Evolutionary conservation across 2,329 filamentous ascomycete genomes (phyloP), one percentile per base, ranked within the genome.

Genomic region (Xylariaceae sp.): DNA sequence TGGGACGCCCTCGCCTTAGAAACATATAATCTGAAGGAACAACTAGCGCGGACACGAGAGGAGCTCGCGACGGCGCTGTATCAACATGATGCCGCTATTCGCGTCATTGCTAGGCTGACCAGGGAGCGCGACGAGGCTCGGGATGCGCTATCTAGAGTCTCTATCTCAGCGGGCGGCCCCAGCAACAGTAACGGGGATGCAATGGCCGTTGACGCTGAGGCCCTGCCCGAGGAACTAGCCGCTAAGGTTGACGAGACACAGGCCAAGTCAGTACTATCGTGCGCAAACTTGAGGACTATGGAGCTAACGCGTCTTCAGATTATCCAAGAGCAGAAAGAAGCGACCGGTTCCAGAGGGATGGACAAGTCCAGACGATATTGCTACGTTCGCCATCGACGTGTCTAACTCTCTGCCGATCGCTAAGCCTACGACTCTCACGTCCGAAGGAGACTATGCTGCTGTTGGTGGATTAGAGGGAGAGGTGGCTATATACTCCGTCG

Each of bases 1-100:
- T 99, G 94, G 94, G 94, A 99, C 71, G 88, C 92, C 7, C 77
- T 97, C 37, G 91, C 93, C 10, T 79, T 97, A 29, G 94, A 99
- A 76, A 90, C 91, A 44, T 97, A 92, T 72, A 94, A 91, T 63
- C 77, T 97, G 55, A 88, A 90, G 75, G 90, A 97, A 72, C 91
- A 96, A 70, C 80, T 99, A 58, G 82, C 88, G 45, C 90, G 96
- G 70, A 96, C 92, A 35, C 82, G 93, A 61, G 92, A 97, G 75
- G 94, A 99, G 77, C 84, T 99, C 51, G 91, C 91, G 51, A 94
- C 91, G 1, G 91, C 94, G 0, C 81, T 99, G 20, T 99, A 99
- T 75, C 93, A 97, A 75, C 91, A 97, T 66, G 94, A 99, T 79
- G 93, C 94, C 2, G 94, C 94, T n/a, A 87, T 96, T 43, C 83